Base-by-base conservation (phyloP, 1,284 basidiomycete genomes). In the Pascua sp. region DNA sequence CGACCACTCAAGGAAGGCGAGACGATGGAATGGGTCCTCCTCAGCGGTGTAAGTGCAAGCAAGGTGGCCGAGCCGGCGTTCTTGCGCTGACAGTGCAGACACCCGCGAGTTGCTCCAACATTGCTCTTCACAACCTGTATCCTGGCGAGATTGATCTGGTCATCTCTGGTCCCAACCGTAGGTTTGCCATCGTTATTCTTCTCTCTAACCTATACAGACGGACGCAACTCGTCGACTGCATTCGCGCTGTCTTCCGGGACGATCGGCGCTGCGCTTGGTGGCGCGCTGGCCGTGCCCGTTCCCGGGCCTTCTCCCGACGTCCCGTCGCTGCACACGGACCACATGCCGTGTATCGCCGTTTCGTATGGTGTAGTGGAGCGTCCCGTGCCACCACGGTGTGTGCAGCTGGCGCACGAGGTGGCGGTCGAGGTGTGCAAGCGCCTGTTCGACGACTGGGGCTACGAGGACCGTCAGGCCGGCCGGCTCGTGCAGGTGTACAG, bases 191-290 rank as follows among this genome's bases (percentile, higher is more conserved):
- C 40, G 10, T 16, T 10, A 38, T 5, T 41, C 32, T n/a, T n/a
- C 13, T 5, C 11, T 36, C 52, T 53, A 8, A 53, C 46, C 10
- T 36, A 11, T 37, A 65, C 53, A 77, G 75, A 78, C 51, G 90
- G 90, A 16, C 84, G 90, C 39, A 93, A 93, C 73, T 88, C 86
- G 7, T 90, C 89, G 2, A 73, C 89, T 42, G 90, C 91, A 1
- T 91, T 92, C 70, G 82, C 88, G 7, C 80, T 94, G 43, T 91
- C 90, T 0, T 91, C 90, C 17, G 93, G 93, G 0, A 96, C 93
- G 1, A 82, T 96, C 60, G 92, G 93, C 42, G 91, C 91, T 2
- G 89, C 92, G 2, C 80, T 95, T 66, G 92, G 91, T 42, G 91
- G 89, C 8, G 88, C 91, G 2, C 79, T 95, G 63, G 88, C 89